These are phyloP conservation scores for Paecilomyces dactylethromorphus DNA, from an alignment of 2,329 filamentous ascomycete genomes.

Conservation along the genomic window DNA sequence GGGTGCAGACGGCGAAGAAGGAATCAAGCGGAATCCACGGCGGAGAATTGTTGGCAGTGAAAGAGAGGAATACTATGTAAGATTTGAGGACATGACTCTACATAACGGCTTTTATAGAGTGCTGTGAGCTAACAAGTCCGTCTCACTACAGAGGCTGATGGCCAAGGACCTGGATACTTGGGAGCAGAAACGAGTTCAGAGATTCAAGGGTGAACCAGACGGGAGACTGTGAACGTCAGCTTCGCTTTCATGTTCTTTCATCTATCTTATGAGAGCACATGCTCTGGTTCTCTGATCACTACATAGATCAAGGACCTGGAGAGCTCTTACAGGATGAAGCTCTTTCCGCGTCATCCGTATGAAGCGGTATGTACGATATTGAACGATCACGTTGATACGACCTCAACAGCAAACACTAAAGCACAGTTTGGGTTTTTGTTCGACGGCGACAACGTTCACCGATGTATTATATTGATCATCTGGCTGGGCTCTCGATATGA, in stretches of 20 bases:
- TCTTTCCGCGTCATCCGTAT: neutral
- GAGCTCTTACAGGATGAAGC: neutral
- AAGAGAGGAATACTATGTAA: slow-evolving; percentile 43
- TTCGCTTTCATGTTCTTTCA: neutral
- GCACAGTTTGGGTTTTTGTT: neutral
- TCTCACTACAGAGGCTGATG: slow-evolving; percentile 57
- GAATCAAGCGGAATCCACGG: slow-evolving; percentile 53
- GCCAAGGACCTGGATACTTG: slow-evolving; percentile 91
- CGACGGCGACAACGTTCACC: neutral
- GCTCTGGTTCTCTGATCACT: neutral
- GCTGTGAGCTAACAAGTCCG: neutral
- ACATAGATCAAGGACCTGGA: neutral
- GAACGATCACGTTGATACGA: neutral
- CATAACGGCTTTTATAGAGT: neutral
- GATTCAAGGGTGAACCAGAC: slow-evolving; percentile 83
- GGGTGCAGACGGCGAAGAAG: slow-evolving; percentile 66
- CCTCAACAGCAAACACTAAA: neutral
- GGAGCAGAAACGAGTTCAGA: slow-evolving; percentile 92
- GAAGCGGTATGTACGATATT: neutral
- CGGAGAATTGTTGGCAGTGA: slow-evolving; percentile 36
- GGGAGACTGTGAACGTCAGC: slow-evolving; percentile 56
- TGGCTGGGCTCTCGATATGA: neutral
- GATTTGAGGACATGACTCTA: slow-evolving; percentile 2
- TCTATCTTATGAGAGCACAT: neutral
- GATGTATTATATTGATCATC: neutral